Conservation (phyloP, 805 yeast genomes). For the Peterozyma toletana region DNA sequence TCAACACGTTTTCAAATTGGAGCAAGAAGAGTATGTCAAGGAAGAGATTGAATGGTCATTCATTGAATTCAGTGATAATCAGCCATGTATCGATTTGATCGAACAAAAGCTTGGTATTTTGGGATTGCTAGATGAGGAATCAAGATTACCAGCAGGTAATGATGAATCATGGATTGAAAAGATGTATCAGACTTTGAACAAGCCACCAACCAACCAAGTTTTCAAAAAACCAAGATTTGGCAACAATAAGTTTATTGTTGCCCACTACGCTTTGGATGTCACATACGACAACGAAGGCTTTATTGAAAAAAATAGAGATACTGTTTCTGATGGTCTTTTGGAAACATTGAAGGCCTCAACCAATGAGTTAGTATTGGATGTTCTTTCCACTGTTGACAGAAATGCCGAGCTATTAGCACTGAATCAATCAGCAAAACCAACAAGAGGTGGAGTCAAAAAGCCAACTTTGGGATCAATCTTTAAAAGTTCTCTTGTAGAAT, state of each 20-base stretch:
- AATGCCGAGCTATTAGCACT: conserved; percentile 38
- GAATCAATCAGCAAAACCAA: conserved; percentile 23
- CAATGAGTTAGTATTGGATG: conserved; percentile 57
- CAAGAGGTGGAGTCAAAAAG: conserved; percentile 47
- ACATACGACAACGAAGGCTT: conserved; percentile 89
- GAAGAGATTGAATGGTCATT: conserved; percentile 96
- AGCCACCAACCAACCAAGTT: conserved; percentile 65
- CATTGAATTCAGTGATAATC: conserved; percentile 92
- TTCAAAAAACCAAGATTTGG: conserved; percentile 95
- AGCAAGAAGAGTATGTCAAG: conserved; percentile 88
- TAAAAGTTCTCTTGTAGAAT: conserved; percentile 84
- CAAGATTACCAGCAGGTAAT: conserved; percentile 87
- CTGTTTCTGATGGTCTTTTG: conserved; percentile 92
- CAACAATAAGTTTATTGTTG: conserved; percentile 79
- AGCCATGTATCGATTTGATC: conserved; percentile 90
- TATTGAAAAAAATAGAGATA: conserved; percentile 94
- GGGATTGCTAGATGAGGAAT: conserved; percentile 88
- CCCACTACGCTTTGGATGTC: conserved; percentile 94
- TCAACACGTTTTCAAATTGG: conserved; percentile 94
- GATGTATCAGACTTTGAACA: conserved; percentile 78
- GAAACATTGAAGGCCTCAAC: conserved; percentile 70
- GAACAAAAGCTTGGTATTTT: conserved; percentile 86
- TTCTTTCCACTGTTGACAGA: conserved; percentile 59
- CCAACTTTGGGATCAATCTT: conserved; percentile 95
- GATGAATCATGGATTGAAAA: conserved; percentile 91